Conservation (phyloP, 176 grass and related monocot genomes). For the Pharus latifolius region DNA sequence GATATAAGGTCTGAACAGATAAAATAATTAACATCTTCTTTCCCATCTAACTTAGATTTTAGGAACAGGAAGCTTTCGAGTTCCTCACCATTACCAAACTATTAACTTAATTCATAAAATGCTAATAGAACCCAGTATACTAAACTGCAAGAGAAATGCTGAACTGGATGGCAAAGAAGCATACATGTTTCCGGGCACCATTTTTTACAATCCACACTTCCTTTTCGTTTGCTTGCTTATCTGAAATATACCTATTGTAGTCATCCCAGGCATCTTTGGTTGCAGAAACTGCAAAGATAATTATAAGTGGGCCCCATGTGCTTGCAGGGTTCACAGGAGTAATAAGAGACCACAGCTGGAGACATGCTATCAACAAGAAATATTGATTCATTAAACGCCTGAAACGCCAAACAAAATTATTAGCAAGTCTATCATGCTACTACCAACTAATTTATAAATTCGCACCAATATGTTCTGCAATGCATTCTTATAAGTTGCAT, state of each 20-base stretch:
- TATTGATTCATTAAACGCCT: conserved; percentile 99
- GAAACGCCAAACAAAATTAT: conserved; percentile 36
- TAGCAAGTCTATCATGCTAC: conserved; percentile 3
- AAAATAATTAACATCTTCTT: background rate
- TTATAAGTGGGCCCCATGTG: conserved; percentile 89
- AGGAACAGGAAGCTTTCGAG: background rate
- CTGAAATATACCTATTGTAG: conserved; percentile 89
- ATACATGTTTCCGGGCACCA: conserved; percentile 78
- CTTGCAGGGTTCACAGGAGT: conserved; percentile 97
- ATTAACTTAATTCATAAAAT: background rate
- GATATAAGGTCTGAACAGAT: background rate
- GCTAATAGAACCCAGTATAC: too few species aligned
- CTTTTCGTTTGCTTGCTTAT: conserved; percentile 89
- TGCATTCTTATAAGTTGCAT: too few species aligned
- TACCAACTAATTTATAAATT: background rate
- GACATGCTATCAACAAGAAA: conserved; percentile 89
- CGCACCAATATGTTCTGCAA: background rate
- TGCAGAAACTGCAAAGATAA: conserved; percentile 90
- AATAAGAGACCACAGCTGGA: conserved; percentile 92
- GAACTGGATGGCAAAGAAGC: background rate
- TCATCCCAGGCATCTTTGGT: conserved; percentile 99
- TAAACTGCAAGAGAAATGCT: too few species aligned
- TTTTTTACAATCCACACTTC: conserved; percentile 93
- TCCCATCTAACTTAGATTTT: background rate
- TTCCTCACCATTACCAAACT: background rate